Evolutionary conservation across 1,139 yeast species (phyloP), one percentile per base, ranked within the genome.

Genomic region (Casaregolazyma lundiana): DNA sequence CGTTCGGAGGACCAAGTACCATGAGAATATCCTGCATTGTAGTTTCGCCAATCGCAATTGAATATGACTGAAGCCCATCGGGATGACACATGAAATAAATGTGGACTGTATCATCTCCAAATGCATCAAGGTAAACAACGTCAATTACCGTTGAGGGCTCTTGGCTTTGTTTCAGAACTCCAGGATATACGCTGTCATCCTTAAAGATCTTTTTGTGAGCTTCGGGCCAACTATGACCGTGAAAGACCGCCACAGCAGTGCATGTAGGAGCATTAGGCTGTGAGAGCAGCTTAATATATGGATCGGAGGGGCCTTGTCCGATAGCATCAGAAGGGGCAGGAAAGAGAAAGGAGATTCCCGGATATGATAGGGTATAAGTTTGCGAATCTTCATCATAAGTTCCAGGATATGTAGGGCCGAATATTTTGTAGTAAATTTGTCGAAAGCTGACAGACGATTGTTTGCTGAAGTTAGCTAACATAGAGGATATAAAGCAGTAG

Each of bases 361-460:
- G 66, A 46, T 63, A 63, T 3, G 62, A 59, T 15, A 63, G 49
- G 2, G 60, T 48, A 44, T 60, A 62, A 1, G 50, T 41, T 8
- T 18, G 17, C 2, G 51, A 41, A 8, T 46, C 49, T 19, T 43
- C 41, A 29, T 53, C 47, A 35, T 47, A 50, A 9, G 38, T 41
- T 2, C 66, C 66, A 3, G 67, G 65, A 43, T 62, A 62, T 4
- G 67, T 61, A 1, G 67, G 67, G 2, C 67, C 67, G 49, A 63
- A 61, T n/a, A 55, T 49, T 47, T 60, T 59, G 47, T 53, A 52
- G 47, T 63, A 63, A 17, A 63, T 54, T 30, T 53, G 56, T 13
- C 57, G 52, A 47, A 62, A 63, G 11, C 56, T 49, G 16, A 53
- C 49, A 2, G 52, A 13, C 3, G 57, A 57, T 17, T 54, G 54